A percentile compares a stretch with the other conserved stretches of the same genome.
These are phyloP conservation scores for Cyclospora cayetanensis DNA, from an alignment of 169 alveolate genomes.

Conservation along the genomic window DNA sequence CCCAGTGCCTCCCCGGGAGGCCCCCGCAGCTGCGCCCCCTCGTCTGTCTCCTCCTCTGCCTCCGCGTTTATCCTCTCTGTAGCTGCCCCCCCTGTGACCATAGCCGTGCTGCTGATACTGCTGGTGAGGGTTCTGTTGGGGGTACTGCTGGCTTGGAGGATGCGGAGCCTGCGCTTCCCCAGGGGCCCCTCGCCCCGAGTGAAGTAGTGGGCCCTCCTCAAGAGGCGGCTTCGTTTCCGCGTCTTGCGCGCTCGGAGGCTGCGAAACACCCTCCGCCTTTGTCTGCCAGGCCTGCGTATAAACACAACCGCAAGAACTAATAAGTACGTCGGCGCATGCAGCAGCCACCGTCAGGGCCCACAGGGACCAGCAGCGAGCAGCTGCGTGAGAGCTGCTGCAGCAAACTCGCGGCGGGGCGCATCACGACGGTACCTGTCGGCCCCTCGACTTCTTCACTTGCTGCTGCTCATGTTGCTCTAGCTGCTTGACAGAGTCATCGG, in stretches of 20 bases:
- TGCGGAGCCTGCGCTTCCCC: neutral
- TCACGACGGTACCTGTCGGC: neutral
- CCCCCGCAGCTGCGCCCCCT: neutral
- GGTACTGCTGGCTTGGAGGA: neutral
- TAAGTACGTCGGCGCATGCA: neutral
- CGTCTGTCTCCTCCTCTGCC: neutral
- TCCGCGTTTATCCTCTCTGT: neutral
- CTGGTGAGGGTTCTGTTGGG: neutral
- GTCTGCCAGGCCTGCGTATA: constrained; percentile 55
- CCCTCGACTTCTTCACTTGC: neutral
- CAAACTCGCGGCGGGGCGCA: neutral
- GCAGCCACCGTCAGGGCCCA: neutral
- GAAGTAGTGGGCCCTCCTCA: neutral
- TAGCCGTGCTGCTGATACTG: neutral
- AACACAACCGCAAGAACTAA: neutral
- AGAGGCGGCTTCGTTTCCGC: neutral
- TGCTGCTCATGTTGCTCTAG: neutral
- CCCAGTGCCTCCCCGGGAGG: neutral
- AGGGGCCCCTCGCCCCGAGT: neutral
- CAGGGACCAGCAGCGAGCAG: neutral
- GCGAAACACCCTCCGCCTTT: neutral
- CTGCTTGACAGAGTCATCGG: neutral
- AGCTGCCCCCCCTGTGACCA: constrained; percentile 30
- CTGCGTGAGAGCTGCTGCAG: neutral
- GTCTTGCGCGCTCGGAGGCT: neutral